A percentile compares a stretch with the other conserved stretches of the same genome.
Conservation (phyloP, 805 yeast species). For the Yarrowia yakushimensis region DNA sequence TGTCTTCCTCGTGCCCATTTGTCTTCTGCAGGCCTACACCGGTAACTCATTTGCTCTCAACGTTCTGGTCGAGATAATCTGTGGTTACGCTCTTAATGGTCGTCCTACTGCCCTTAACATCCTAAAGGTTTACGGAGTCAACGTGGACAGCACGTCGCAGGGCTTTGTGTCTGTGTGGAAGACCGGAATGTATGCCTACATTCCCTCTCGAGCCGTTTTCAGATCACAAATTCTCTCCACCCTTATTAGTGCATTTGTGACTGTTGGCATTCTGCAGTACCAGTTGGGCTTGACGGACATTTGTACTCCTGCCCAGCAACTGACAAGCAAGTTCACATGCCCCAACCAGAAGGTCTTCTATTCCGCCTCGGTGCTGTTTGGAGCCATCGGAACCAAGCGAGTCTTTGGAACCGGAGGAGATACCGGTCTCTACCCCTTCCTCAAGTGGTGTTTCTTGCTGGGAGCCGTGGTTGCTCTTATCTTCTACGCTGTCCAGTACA, state of each 20-base stretch:
- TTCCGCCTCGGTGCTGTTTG: conserved; percentile 47
- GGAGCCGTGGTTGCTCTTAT: conserved; percentile 33
- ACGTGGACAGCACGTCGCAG: conserved; percentile 59
- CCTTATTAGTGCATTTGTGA: conserved; percentile 38
- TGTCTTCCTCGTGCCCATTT: conserved; percentile 54
- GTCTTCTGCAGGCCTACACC: conserved; percentile 57
- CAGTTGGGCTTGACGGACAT: conserved; percentile 37
- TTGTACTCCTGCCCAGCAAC: conserved; percentile 32
- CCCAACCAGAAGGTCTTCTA: conserved; percentile 45
- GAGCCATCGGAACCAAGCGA: conserved; percentile 48
- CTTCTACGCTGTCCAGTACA: neutral
- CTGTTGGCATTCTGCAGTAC: conserved; percentile 36
- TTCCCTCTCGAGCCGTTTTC: conserved; percentile 58
- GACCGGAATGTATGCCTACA: conserved; percentile 55
- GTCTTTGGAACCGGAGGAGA: conserved; percentile 37
- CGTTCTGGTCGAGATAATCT: conserved; percentile 59
- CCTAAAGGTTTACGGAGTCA: conserved; percentile 57
- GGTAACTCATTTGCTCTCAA: conserved; percentile 54
- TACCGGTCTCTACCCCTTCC: conserved; percentile 29
- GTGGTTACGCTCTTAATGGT: conserved; percentile 66
- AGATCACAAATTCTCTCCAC: conserved; percentile 41
- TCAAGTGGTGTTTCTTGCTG: conserved; percentile 30
- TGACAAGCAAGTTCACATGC: conserved; percentile 38
- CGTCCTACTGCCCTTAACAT: conserved; percentile 59
- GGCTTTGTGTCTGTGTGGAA: conserved; percentile 56